Percentiles rank a stretch among this genome's conserved stretches.
Conservation (phyloP, 805 yeast genomes). For the Starmerella sirachaensis region DNA sequence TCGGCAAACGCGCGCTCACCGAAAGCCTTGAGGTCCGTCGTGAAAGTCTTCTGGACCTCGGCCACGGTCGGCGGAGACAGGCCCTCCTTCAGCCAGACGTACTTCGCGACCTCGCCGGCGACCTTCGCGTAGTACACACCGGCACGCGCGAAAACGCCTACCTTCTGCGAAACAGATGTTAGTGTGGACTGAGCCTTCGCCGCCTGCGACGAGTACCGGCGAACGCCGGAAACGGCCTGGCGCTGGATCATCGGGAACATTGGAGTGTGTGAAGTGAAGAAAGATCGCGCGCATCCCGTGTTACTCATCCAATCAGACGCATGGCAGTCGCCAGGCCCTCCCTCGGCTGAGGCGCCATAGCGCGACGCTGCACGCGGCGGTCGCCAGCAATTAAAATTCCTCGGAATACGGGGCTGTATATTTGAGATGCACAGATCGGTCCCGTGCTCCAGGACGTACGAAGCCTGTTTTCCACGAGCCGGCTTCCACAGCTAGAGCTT, state of each 20-base stretch:
- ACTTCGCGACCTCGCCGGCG: slow-evolving; percentile 50
- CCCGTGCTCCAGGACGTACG: too few species aligned
- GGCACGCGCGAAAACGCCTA: slow-evolving; percentile 35
- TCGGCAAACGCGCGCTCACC: slow-evolving; percentile 14
- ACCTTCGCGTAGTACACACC: slow-evolving; percentile 73
- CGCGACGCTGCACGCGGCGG: too few species aligned
- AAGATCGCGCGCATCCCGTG: too few species aligned
- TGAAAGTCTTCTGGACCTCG: slow-evolving; percentile 67
- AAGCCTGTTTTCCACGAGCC: too few species aligned
- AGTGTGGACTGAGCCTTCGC: slow-evolving; percentile 17
- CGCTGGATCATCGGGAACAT: slow-evolving; percentile 20
- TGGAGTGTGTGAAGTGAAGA: too few species aligned
- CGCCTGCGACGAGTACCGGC: slow-evolving; percentile 19
- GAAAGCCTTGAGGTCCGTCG: slow-evolving; percentile 32
- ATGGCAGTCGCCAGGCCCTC: too few species aligned
- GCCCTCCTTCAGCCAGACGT: slow-evolving; percentile 83
- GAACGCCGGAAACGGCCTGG: slow-evolving; percentile 27
- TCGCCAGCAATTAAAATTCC: too few species aligned
- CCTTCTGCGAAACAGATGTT: slow-evolving; percentile 31
- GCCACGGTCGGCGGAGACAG: slow-evolving; percentile 76
- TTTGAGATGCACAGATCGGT: too few species aligned
- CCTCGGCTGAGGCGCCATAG: too few species aligned
- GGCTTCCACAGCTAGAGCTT: too few species aligned
- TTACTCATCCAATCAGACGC: too few species aligned
- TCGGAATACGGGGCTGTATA: too few species aligned